Evolutionary conservation across 768 basidiomycete species (phyloP), one percentile per base, ranked within the genome.

Genomic region (Crucibulum laeve): DNA sequence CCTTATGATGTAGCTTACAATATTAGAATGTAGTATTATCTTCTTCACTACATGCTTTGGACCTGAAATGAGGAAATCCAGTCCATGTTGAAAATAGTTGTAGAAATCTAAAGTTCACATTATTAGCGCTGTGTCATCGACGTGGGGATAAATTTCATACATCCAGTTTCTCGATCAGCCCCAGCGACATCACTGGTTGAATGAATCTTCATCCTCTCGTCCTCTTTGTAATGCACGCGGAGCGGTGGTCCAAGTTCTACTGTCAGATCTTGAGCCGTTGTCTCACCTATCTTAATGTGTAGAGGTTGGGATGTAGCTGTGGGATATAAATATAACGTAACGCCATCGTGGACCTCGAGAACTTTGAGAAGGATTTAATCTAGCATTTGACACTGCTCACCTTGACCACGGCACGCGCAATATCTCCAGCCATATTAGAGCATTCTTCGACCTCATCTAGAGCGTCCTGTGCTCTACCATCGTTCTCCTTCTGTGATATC

Each of bases 31-130:
- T 5, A 91, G 64, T 19, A 95, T 69, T 26, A 95, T 86, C 73
- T 96, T 96, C 58, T 74, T 77, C 15, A 94, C 87, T 4, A 76
- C 53, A 53, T 93, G 89, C 13, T 74, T 76, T 17, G 69, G 70
- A 37, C 77, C 84, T 18, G 82, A 85, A 14, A 96, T 73, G 22
- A 94, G 73, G 49, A 94, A 88, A 58, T 96, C 92, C 15, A 96
- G 64, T 1, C 92, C 92, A 54, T 91, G 82, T 52, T 92, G 87
- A 52, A 94, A 91, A 56, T 96, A 96, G 55, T 94, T 95, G 63
- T 88, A 91, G 59, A 92, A 91, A 61, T 91, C 89, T 91, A 47
- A 2, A 30, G 39, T n/a, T 30, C 15, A 37, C 22, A 23, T 43
- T 8, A 22, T 35, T 13, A 22, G 28, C 5, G 14, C 17, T 15